phyloP scores from a whole-genome alignment of 1,284 basidiomycete genomes.

The Microbotryum scabiosae region DNA sequence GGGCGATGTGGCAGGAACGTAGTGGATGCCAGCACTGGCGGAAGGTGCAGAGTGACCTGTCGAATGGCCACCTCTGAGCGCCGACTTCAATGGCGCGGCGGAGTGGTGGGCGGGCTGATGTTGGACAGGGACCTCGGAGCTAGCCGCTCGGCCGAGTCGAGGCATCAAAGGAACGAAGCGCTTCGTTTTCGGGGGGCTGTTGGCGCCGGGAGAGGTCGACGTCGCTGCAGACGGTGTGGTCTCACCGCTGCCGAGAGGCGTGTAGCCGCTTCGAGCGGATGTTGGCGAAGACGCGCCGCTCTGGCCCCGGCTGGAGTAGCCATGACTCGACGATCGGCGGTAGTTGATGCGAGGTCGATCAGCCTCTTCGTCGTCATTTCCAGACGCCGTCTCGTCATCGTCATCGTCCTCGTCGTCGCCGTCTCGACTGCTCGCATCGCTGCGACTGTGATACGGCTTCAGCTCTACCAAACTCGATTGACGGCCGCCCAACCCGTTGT shows the following conservation, averaged over 20 bases:
- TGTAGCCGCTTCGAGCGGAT: neutral
- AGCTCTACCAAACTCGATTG: neutral
- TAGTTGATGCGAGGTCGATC: conserved; percentile 1
- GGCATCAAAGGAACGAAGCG: no score
- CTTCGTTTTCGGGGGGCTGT: no score
- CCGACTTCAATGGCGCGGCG: neutral
- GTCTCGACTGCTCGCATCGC: conserved; percentile 57
- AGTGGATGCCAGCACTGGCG: conserved; percentile 4
- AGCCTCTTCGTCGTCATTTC: conserved; percentile 5
- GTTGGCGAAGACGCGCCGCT: neutral
- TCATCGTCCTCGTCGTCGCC: conserved; percentile 74
- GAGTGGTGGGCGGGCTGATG: conserved; percentile 2
- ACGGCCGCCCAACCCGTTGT: neutral
- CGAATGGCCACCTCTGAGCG: no score
- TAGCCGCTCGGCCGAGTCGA: no score
- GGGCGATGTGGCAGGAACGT: conserved; percentile 3
- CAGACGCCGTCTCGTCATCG: conserved; percentile 42
- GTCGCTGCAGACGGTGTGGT: neutral
- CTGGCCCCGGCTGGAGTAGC: neutral
- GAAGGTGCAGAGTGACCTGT: neutral
- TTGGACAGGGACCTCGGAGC: neutral
- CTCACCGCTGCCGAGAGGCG: neutral
- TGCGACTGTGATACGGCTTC: conserved; percentile 15
- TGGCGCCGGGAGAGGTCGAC: neutral
- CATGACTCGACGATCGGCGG: neutral